Evolutionary conservation across 2,329 filamentous ascomycete species (phyloP).

Genomic region (Phialocephala sp.): DNA sequence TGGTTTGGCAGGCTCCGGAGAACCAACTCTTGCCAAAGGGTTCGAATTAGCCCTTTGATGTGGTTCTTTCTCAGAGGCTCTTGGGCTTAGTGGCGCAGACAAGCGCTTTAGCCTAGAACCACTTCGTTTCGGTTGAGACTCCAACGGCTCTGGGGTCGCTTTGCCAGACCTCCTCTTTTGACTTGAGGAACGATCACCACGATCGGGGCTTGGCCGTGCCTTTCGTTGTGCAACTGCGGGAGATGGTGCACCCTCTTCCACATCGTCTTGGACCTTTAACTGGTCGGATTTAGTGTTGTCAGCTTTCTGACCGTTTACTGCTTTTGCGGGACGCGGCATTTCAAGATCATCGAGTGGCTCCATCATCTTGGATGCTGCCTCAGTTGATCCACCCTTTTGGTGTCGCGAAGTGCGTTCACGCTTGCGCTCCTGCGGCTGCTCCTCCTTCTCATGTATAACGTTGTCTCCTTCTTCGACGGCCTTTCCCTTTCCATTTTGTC

Average conservation of each 20-base stretch:
- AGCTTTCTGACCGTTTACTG: slow-evolving; percentile 33
- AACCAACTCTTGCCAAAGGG: slow-evolving; percentile 38
- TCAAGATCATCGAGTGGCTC: slow-evolving; percentile 40
- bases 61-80: slow-evolving; percentile 34
- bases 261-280: slow-evolving; percentile 28
- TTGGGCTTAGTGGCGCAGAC: slow-evolving; percentile 53
- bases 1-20: slow-evolving; percentile 37
- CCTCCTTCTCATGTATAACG: slow-evolving; percentile 35
- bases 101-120: slow-evolving; percentile 64
- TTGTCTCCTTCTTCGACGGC: slow-evolving; percentile 33
- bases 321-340: slow-evolving; percentile 39
- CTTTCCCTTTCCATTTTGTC: slow-evolving; percentile 51
- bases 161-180: slow-evolving; percentile 52
- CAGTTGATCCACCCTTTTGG: slow-evolving; percentile 31
- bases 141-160: slow-evolving; percentile 54
- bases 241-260: slow-evolving; percentile 71
- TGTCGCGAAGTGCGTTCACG: slow-evolving; percentile 34
- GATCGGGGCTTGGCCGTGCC: slow-evolving; percentile 51
- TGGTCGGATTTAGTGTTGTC: slow-evolving; percentile 32
- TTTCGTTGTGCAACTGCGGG: slow-evolving; percentile 69
- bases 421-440: slow-evolving; percentile 31
- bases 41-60: slow-evolving; percentile 49
- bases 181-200: slow-evolving; percentile 33
- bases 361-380: slow-evolving; percentile 41
- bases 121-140: slow-evolving; percentile 57